Conservation (phyloP, 2,329 filamentous ascomycete genomes). For the Cladobotryum protrusum region DNA sequence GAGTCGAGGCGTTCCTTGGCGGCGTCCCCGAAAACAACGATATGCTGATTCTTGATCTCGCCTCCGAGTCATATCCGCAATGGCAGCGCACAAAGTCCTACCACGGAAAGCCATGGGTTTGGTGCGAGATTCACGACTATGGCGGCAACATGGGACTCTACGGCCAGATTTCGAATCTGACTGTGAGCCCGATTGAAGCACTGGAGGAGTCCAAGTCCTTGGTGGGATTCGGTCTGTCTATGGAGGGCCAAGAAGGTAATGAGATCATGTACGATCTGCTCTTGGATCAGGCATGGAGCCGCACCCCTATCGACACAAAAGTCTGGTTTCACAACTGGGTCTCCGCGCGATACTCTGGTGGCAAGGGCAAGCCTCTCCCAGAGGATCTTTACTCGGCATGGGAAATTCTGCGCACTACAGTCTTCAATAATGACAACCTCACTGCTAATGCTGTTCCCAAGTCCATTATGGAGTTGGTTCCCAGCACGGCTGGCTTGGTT, state of each 20-base stretch:
- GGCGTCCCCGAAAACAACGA: slow-evolving; percentile 37
- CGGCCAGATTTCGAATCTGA: slow-evolving; percentile 44
- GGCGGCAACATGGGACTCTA: slow-evolving; percentile 45
- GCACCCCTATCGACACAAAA: slow-evolving; percentile 34
- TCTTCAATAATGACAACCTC: slow-evolving; percentile 45
- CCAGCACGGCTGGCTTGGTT: slow-evolving; percentile 34
- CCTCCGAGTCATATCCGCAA: slow-evolving; percentile 42
- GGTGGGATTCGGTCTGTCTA: slow-evolving; percentile 42
- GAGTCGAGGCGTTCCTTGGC: slow-evolving; percentile 43
- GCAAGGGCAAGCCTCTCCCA: slow-evolving; percentile 16
- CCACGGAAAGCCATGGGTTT: slow-evolving; percentile 48
- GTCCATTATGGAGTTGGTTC: slow-evolving; percentile 40
- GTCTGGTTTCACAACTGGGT: slow-evolving; percentile 43
- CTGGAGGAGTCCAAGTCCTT: slow-evolving; percentile 34
- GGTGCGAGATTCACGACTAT: slow-evolving; percentile 47
- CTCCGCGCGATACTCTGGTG: slow-evolving; percentile 32
- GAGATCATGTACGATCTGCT: slow-evolving; percentile 47
- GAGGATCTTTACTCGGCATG: slow-evolving; percentile 36
- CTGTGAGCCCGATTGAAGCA: slow-evolving; percentile 39
- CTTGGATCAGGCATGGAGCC: slow-evolving; percentile 45
- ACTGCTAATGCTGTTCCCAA: slow-evolving; percentile 35
- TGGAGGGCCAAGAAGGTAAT: slow-evolving; percentile 47
- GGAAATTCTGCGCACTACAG: slow-evolving; percentile 38
- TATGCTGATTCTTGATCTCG: slow-evolving; percentile 47
- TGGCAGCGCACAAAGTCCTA: slow-evolving; percentile 46